These are phyloP conservation scores for Eurotiales sp. DNA, from an alignment of 2,329 filamentous ascomycete species.

Conservation along the genomic window DNA sequence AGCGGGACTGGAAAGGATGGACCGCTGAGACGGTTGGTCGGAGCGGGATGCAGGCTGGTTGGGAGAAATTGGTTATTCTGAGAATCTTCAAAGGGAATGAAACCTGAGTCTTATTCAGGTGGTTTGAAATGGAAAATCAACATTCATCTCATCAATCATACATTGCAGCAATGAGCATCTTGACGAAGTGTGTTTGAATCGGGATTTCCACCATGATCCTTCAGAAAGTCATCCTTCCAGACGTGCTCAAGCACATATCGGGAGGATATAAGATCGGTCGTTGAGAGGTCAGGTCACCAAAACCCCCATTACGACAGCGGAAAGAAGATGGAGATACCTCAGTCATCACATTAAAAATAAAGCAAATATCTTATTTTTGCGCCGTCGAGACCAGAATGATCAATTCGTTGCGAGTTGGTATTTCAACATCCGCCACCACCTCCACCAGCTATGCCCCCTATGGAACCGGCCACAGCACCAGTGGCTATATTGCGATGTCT, in stretches of 20 bases:
- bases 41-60: slow-evolving; percentile 84
- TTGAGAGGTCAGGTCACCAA: no score
- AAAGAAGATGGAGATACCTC: no score
- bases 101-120: not conserved
- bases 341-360: no score
- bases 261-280: no score
- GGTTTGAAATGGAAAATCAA: not conserved
- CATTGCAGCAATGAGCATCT: not conserved
- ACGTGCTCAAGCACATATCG: no score
- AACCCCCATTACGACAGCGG: no score
- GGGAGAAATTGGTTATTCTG: slow-evolving; percentile 89
- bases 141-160: not conserved
- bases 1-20: slow-evolving; percentile 63
- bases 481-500: not conserved
- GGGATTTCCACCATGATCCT: no score
- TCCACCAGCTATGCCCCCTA: not conserved
- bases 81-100: slow-evolving; percentile 65
- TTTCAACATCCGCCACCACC: not conserved
- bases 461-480: not conserved
- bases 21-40: slow-evolving; percentile 70
- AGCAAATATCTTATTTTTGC: slow-evolving; percentile 1
- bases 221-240: no score
- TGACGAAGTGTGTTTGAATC: no score
- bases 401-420: no score
- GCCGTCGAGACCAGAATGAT: not conserved